Evolutionary conservation across 495 filamentous ascomycete species (phyloP), one percentile per base, ranked within the genome.

Genomic region (Eremomyces bilateralis): DNA sequence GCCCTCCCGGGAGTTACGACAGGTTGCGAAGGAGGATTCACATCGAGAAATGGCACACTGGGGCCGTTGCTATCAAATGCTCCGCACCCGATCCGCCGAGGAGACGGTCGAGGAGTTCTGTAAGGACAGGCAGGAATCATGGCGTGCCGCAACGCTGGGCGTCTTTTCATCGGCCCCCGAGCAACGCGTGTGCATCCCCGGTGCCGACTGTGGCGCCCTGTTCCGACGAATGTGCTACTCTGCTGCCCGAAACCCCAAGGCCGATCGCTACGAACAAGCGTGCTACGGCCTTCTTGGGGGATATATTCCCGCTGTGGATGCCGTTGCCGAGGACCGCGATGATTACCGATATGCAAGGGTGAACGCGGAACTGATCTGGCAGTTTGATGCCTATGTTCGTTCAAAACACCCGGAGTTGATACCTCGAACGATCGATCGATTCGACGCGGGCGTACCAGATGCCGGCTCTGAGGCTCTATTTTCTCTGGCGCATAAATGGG

Each of bases 341-440:
- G 88, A 97, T 51, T 69, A 75, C 41, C 65, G 94, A n/a, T 95
- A 84, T 46, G 76, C 74, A 4, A 71, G 80, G 46, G 88, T 84
- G 61, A 93, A 90, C 46, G 67, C 76, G 5, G 56, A 85, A 19
- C 60, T 97, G 12, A 60, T 80, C 29, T 61, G 63, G 0, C 65
- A 73, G 40, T 79, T 77, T 48, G 76, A 80, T 38, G 42, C 44
- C 2, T 77, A 68, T 48, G 43, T 80, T 20, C 51, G 24, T n/a
- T n/a, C n/a, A 27, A 13, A 27, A 27, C 6, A 60, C 37, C 52
- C 49, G 20, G 54, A 61, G 36, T 62, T 56, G 28, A 45, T 61
- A 12, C 49, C 60, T 12, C 51, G 57, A 16, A 43, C 60, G 4
- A 52, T 57, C 4, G 41, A 53, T 20, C 40, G 48, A 12, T 38